phyloP scores from a whole-genome alignment of 2,329 filamentous ascomycete species.

The Aspergillus felis region DNA sequence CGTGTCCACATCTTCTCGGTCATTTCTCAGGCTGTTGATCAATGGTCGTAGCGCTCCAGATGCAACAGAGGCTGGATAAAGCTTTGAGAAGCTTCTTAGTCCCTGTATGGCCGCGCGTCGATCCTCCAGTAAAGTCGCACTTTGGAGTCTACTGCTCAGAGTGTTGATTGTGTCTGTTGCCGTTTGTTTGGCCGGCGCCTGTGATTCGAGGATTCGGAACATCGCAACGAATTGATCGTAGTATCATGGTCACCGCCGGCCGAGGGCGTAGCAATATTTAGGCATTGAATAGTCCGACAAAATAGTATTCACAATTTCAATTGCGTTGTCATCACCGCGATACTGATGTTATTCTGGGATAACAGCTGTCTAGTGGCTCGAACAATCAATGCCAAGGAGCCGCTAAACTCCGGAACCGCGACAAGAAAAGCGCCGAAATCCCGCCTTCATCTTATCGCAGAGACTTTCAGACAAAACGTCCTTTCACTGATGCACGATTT shows the following conservation, averaged over 20 bases:
- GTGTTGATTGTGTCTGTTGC: slow-evolving; percentile 91
- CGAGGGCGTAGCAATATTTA: slow-evolving; percentile 21
- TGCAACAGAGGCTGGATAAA: slow-evolving; percentile 92
- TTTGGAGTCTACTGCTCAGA: slow-evolving; percentile 79
- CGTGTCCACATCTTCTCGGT: slow-evolving; percentile 93
- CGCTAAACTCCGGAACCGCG: slow-evolving; percentile 20
- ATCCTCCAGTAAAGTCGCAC: slow-evolving; percentile 89
- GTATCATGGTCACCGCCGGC: slow-evolving; percentile 40
- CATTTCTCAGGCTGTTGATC: slow-evolving; percentile 78
- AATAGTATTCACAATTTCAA: slow-evolving; percentile 14
- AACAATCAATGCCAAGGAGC: slow-evolving; percentile 15
- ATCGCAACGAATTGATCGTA: slow-evolving; percentile 36
- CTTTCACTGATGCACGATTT: neutral
- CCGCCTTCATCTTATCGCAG: slow-evolving; percentile 15
- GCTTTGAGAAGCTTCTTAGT: slow-evolving; percentile 90
- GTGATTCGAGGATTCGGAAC: slow-evolving; percentile 59
- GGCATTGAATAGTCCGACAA: slow-evolving; percentile 25
- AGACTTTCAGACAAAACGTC: slow-evolving; percentile 12
- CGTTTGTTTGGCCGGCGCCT: slow-evolving; percentile 91
- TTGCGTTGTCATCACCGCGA: slow-evolving; percentile 16
- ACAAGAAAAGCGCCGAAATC: slow-evolving; percentile 22
- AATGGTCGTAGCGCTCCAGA: slow-evolving; percentile 86
- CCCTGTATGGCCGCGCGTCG: slow-evolving; percentile 89
- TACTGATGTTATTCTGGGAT: neutral
- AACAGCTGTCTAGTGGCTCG: neutral